Evolutionary conservation across 352 stramenopile species (phyloP), one percentile per base, ranked within the genome.

Genomic region (Peronospora farinosa): DNA sequence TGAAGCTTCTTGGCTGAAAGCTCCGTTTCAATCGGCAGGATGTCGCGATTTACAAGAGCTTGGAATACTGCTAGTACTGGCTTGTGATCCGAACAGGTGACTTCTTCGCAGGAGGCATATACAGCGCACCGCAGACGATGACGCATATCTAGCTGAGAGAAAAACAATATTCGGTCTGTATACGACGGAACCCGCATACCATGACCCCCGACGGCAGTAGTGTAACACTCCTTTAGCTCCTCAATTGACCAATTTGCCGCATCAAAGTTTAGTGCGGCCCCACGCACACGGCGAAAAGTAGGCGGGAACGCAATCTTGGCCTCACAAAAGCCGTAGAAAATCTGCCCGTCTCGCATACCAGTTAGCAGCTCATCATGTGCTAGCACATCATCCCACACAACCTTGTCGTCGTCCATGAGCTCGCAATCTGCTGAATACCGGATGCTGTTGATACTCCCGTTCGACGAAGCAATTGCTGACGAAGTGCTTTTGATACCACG

Each of bases 111-210:
- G 13, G 78, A 88, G 5, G 65, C 71, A 57, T 96, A 96, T 16
- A 67, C 47, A 15, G 65, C 66, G 44, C 83, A 88, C 16, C 69
- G 70, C 32, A 95, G 62, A 7, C 75, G 71, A 27, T 75, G 60
- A 7, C 69, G 54, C 63, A 89, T 72, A 52, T 91, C 81, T 0
- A 65, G 57, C 32, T 92, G 70, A 7, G 85, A 95, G 40, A 84
- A 78, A 40, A 80, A 85, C 32, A 96, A 61, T 27, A 96, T 93
- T 15, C 87, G 83, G 47, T 96, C 87, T 8, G 87, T 96, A 59
- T 94, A 96, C 21, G 84, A 95, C 19, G 87, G 87, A 11, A 92
- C 76, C 27, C 86, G 86, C 43, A 40, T 64, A 11, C 76, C 72
- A 15, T 74, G 73, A n/a, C 69, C 73, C 21, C 78, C 65, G 1